Conservation (phyloP, 805 yeast species). For the Cyberlindnera xishuangbannaensis region DNA sequence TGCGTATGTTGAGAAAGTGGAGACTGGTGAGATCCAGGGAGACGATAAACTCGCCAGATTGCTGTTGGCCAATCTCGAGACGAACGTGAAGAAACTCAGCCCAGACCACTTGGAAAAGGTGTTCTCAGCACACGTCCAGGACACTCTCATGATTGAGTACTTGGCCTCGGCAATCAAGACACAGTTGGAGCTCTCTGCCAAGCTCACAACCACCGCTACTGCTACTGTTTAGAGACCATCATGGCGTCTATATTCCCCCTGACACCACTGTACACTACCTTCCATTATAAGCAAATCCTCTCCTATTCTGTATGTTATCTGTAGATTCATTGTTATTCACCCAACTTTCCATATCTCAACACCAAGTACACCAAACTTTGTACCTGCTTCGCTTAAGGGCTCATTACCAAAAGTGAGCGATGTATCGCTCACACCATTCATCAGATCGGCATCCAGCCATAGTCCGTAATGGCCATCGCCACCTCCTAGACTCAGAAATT, state of each 20-base stretch:
- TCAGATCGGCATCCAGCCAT: slow-evolving; percentile 73
- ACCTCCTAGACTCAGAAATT: slow-evolving; percentile 80
- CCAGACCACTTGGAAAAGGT: slow-evolving; percentile 48
- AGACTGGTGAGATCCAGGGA: slow-evolving; percentile 38
- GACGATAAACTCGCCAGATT: slow-evolving; percentile 60
- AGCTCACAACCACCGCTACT: slow-evolving; percentile 71
- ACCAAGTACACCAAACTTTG: slow-evolving; percentile 66
- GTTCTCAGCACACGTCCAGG: slow-evolving; percentile 71
- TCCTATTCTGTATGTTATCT: too few relatives aligned
- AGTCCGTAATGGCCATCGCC: slow-evolving; percentile 91
- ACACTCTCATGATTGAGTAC: slow-evolving; percentile 74
- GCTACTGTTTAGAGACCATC: too few relatives aligned
- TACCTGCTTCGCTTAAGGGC: slow-evolving; percentile 52
- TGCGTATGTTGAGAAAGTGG: slow-evolving; percentile 39
- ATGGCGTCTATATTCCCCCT: too few relatives aligned
- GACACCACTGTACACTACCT: too few relatives aligned
- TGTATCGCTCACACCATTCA: slow-evolving; percentile 70
- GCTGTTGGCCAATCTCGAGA: slow-evolving; percentile 51
- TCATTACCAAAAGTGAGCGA: slow-evolving; percentile 91
- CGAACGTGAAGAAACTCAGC: slow-evolving; percentile 43
- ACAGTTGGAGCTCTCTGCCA: slow-evolving; percentile 74
- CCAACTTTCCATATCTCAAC: slow-evolving; percentile 85
- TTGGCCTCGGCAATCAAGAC: slow-evolving; percentile 79
- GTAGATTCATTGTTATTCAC: too few relatives aligned
- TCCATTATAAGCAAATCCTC: too few relatives aligned